phyloP scores from a whole-genome alignment of 2,329 filamentous ascomycete genomes.

The Calonectria leucothoes region DNA sequence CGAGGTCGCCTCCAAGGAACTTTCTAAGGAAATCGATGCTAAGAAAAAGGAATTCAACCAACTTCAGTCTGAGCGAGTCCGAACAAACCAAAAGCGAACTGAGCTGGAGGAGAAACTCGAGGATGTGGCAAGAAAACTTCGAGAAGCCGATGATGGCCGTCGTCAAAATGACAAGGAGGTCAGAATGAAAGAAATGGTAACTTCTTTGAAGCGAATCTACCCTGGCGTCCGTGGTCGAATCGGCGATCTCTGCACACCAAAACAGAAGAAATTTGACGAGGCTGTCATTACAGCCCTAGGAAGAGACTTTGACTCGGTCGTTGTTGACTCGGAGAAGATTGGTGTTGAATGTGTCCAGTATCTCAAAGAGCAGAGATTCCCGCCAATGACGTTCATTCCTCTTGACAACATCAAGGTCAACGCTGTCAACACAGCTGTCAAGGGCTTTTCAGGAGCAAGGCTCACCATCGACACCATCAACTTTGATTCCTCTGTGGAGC shows the following conservation, averaged over 20 bases:
- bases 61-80: slow-evolving; percentile 84
- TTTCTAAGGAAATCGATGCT: slow-evolving; percentile 80
- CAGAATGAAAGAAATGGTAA: slow-evolving; percentile 84
- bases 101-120: slow-evolving; percentile 94
- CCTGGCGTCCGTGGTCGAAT: slow-evolving; percentile 92
- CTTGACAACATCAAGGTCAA: slow-evolving; percentile 98
- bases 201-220: slow-evolving; percentile 88
- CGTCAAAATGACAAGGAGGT: slow-evolving; percentile 87
- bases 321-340: slow-evolving; percentile 95
- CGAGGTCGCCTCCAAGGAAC: slow-evolving; percentile 72
- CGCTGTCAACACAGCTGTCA: slow-evolving; percentile 88
- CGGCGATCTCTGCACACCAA: slow-evolving; percentile 92
- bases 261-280: slow-evolving; percentile 96
- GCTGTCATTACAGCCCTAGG: slow-evolving; percentile 94
- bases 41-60: slow-evolving; percentile 95
- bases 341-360: slow-evolving; percentile 95
- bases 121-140: slow-evolving; percentile 82
- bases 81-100: slow-evolving; percentile 83
- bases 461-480: slow-evolving; percentile 97
- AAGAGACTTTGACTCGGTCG: slow-evolving; percentile 91
- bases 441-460: slow-evolving; percentile 86
- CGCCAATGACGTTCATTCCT: slow-evolving; percentile 93
- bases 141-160: slow-evolving; percentile 85
- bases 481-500: slow-evolving; percentile 87
- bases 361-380: slow-evolving; percentile 87